Percentiles rank a stretch among this genome's conserved stretches.
These are phyloP conservation scores for Cladophialophora carrionii DNA, from an alignment of 2,329 filamentous ascomycete genomes.

Conservation along the genomic window DNA sequence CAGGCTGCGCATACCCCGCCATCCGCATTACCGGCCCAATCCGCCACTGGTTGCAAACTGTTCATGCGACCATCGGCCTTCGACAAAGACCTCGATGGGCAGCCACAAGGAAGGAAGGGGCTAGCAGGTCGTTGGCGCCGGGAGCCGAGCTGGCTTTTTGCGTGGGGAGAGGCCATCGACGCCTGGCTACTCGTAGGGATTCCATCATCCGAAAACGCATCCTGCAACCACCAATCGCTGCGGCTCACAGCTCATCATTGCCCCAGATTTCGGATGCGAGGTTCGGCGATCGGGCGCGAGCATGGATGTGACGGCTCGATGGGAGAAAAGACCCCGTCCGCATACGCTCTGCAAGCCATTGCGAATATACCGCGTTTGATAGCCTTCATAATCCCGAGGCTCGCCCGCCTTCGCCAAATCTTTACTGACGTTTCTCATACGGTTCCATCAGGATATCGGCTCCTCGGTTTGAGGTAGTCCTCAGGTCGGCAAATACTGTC, in stretches of 20 bases:
- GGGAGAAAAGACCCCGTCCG: background rate
- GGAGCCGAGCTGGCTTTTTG: background rate
- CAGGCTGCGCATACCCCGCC: background rate
- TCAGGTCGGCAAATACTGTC: background rate
- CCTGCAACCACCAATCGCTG: background rate
- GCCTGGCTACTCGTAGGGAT: background rate
- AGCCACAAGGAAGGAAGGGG: no score
- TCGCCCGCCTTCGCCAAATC: background rate
- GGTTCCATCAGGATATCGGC: background rate
- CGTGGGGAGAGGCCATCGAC: background rate
- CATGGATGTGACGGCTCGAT: conserved; percentile 1
- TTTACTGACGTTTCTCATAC: background rate
- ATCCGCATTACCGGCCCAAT: background rate
- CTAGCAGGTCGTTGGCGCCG: background rate
- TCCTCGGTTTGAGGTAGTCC: background rate
- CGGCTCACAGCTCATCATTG: background rate
- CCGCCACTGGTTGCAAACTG: background rate
- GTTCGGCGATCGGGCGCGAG: conserved; percentile 1
- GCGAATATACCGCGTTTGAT: conserved; percentile 14
- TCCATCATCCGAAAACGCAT: conserved; percentile 5
- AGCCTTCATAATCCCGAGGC: conserved; percentile 15
- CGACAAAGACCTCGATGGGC: background rate
- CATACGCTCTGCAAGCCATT: background rate
- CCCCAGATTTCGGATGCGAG: conserved; percentile 13
- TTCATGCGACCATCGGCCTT: background rate